Evolutionary conservation across 495 filamentous ascomycete species (phyloP), one percentile per base, ranked within the genome.

Genomic region (Lasiosphaeriaceae sp.): DNA sequence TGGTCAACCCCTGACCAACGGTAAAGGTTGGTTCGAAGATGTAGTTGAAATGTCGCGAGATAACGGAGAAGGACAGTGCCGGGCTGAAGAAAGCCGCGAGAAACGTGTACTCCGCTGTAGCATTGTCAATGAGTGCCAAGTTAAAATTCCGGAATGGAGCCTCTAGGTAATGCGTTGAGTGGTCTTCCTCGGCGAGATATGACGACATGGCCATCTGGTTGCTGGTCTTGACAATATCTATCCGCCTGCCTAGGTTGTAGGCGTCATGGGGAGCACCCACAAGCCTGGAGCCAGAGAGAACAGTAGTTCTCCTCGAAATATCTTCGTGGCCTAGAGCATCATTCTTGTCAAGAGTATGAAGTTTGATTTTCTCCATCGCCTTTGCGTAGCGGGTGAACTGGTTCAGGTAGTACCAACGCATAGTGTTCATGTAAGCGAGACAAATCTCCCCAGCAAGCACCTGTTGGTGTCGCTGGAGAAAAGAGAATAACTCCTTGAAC

Each of bases 351-450:
- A 95, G 80, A 2, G 78, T 72, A 58, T 96, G 90, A 12, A 96
- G 64, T 62, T 89, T 91, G 59, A 97, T 78, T 66, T 91, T 96
- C 54, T 87, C 85, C 0, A 98, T 82, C 0, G 92, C 82, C 56
- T 86, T 83, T 50, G 87, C 81, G 68, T 97, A 98, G 17, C 93
- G 89, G 3, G 84, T 86, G 68, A 98, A 98, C 69, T 97, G 86
- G 56, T 87, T 93, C 39, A 85, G 74, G 65, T 97, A 97, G 64
- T 98, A 98, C 94, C 94, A 98, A 45, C 92, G 84, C 93, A 98
- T 97, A 8, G 94, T 98, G 73, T 97, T 96, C 71, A 96, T 86
- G 61, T 98, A 98, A 7, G 94, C 94, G 73, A 93, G 90, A 19
- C 83, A 84, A 60, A 97, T 96, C 66, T 97, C 89, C 35, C 90